phyloP scores from a whole-genome alignment of 805 yeast genomes.

The Vanderwaltozyma yarrowii region DNA sequence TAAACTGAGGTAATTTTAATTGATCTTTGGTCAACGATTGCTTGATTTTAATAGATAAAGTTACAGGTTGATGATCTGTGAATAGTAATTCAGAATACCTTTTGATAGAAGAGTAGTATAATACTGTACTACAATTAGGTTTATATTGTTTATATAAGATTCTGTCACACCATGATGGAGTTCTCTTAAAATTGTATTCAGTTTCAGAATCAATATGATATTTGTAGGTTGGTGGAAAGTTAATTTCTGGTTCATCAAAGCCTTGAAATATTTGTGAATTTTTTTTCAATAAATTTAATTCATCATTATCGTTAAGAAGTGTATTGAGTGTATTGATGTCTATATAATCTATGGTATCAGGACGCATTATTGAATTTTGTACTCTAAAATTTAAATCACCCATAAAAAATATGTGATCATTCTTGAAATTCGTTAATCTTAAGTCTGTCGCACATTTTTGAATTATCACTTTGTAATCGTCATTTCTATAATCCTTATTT shows the following conservation, averaged over 20 bases:
- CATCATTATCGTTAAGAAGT: slow-evolving; percentile 28
- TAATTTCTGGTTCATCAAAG: slow-evolving; percentile 54
- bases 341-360: neutral
- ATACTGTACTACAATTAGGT: slow-evolving; percentile 19
- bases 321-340: slow-evolving; percentile 5
- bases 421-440: slow-evolving; percentile 33
- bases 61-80: slow-evolving; percentile 82
- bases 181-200: slow-evolving; percentile 46
- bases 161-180: slow-evolving; percentile 89
- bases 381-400: slow-evolving; percentile 80
- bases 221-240: slow-evolving; percentile 77
- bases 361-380: slow-evolving; percentile 8
- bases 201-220: slow-evolving; percentile 34
- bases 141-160: slow-evolving; percentile 46
- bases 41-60: slow-evolving; percentile 40
- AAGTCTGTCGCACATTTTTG: slow-evolving; percentile 35
- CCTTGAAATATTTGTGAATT: slow-evolving; percentile 42
- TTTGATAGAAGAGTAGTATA: slow-evolving; percentile 39
- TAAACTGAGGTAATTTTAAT: neutral
- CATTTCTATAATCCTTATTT: slow-evolving; percentile 40
- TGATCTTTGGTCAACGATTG: neutral
- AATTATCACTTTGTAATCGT: slow-evolving; percentile 40
- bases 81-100: slow-evolving; percentile 31
- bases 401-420: slow-evolving; percentile 61
- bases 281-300: slow-evolving; percentile 23